phyloP scores from a whole-genome alignment of 305 asterid species.

The Fraxinus latifolia region DNA sequence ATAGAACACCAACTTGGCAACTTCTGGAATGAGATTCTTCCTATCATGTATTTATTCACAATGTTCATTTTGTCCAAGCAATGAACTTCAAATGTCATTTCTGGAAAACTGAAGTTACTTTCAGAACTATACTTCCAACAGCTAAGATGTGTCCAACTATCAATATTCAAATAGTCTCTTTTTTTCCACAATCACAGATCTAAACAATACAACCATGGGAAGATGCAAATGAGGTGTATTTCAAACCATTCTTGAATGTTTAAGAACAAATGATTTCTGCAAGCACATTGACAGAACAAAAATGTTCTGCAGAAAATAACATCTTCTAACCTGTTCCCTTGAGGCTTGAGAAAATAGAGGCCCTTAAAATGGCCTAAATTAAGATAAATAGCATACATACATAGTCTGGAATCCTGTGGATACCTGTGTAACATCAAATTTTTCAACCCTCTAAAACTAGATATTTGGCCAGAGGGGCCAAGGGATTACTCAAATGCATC shows the following conservation, averaged over 20 bases:
- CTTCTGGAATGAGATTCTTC: background rate
- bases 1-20: background rate
- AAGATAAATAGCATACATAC: background rate
- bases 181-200: background rate
- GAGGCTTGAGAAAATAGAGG: background rate
- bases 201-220: background rate
- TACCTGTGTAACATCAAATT: background rate
- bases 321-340: background rate
- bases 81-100: background rate
- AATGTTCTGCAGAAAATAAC: background rate
- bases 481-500: background rate
- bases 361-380: background rate
- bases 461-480: background rate
- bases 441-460: background rate
- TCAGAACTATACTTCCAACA: background rate
- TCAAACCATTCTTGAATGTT: background rate
- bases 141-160: background rate
- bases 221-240: background rate
- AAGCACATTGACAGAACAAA: background rate
- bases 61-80: constrained; percentile 1
- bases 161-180: background rate
- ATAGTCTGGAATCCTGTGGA: background rate
- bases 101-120: background rate
- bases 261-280: background rate
- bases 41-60: background rate